phyloP scores from a whole-genome alignment of 108 stramenopile genomes.

The Stephanodiscus triporus region DNA sequence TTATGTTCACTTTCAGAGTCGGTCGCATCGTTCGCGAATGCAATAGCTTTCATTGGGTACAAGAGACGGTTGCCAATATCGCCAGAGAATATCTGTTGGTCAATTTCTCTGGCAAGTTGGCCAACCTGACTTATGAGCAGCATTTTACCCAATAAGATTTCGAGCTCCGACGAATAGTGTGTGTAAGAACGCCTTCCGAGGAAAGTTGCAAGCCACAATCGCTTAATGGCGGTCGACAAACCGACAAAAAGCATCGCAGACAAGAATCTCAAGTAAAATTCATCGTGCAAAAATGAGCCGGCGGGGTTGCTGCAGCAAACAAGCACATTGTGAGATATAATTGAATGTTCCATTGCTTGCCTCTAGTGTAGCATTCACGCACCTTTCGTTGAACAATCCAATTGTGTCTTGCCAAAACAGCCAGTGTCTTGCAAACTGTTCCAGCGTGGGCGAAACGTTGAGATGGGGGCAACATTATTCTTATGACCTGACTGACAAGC shows the following conservation, averaged over 20 bases:
- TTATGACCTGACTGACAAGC: background rate
- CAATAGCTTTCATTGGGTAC: constrained; percentile 24
- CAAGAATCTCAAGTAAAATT: constrained; percentile 47
- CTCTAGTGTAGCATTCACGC: background rate
- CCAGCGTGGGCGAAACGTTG: background rate
- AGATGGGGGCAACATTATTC: background rate
- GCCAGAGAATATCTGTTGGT: background rate
- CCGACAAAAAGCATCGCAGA: constrained; percentile 52
- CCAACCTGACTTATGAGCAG: constrained; percentile 59
- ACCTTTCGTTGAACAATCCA: constrained; percentile 45
- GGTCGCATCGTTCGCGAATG: constrained; percentile 13
- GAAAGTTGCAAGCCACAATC: constrained; percentile 62
- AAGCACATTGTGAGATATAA: background rate
- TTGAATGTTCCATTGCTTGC: background rate
- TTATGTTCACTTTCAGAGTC: constrained; percentile 37
- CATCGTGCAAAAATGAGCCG: constrained; percentile 31
- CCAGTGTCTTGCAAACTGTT: constrained; percentile 57
- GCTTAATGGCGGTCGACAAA: constrained; percentile 61
- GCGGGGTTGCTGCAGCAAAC: constrained; percentile 44
- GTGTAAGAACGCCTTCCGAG: constrained; percentile 58
- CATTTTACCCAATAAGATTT: constrained; percentile 66
- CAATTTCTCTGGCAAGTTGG: constrained; percentile 34
- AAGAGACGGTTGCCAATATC: constrained; percentile 6
- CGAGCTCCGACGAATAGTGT: constrained; percentile 58
- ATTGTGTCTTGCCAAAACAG: constrained; percentile 54